Evolutionary conservation across 345 rosid genomes (phyloP).

Genomic region (Linum usitatissimum): DNA sequence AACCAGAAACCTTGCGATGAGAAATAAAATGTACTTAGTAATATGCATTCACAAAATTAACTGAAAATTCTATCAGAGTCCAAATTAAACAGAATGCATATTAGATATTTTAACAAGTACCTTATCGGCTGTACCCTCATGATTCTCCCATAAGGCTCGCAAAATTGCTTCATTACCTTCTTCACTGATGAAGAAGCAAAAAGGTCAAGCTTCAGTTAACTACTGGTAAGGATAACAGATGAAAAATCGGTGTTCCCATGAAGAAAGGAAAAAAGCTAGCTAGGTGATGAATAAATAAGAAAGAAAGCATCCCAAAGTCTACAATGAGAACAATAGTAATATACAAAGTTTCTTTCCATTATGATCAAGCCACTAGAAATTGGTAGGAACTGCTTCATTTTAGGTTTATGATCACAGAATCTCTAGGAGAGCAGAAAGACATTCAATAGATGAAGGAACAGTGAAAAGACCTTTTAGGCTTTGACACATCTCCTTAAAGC

Average conservation of each 20-base stretch:
- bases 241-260: neutral
- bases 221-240: neutral
- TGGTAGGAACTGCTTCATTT: neutral
- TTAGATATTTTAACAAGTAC: constrained; percentile 18
- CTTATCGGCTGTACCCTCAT: constrained; percentile 40
- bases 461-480: neutral
- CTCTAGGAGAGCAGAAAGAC: neutral
- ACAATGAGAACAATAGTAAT: neutral
- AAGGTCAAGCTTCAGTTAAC: neutral
- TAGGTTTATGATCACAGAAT: neutral
- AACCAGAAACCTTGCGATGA: neutral
- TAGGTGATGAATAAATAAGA: neutral
- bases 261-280: neutral
- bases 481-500: too few species aligned
- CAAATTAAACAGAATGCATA: neutral
- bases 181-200: constrained; percentile 31
- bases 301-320: neutral
- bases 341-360: too few species aligned
- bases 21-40: neutral
- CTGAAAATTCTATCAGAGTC: neutral
- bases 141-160: constrained; percentile 46
- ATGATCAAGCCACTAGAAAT: neutral
- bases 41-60: neutral
- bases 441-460: neutral
- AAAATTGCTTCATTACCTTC: constrained; percentile 43